Percentiles rank a stretch among this genome's conserved stretches.
Evolutionary conservation across 169 alveolate species (phyloP).

Genomic region (Plasmodium inui): DNA sequence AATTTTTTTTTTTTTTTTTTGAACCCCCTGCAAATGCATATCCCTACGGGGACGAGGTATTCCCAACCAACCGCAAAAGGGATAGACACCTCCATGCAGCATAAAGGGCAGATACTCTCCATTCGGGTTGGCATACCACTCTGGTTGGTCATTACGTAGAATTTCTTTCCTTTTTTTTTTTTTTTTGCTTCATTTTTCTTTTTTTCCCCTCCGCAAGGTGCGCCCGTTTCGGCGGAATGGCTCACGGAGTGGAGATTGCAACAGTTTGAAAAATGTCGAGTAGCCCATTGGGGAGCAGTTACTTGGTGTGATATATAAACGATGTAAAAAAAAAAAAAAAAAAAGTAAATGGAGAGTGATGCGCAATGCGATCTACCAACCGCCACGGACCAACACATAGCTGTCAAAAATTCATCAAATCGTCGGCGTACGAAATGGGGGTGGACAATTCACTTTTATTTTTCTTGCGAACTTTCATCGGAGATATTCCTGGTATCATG

Average conservation of each 20-base stretch:
- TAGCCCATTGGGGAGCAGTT: background rate
- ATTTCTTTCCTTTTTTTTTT: background rate
- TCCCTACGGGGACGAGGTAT: background rate
- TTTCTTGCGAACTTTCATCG: slow-evolving; percentile 31
- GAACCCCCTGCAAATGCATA: background rate
- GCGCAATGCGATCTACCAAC: background rate
- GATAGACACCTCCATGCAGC: background rate
- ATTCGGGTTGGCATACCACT: background rate
- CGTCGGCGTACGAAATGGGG: slow-evolving; percentile 76
- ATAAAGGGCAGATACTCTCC: background rate
- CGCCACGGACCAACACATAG: background rate
- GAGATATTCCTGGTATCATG: slow-evolving; percentile 71
- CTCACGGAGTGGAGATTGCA: background rate
- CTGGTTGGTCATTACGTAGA: background rate
- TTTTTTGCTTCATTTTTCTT: background rate
- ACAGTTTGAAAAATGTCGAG: background rate
- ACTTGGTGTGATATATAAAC: background rate
- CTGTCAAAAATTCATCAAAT: slow-evolving; percentile 61
- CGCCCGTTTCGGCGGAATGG: background rate
- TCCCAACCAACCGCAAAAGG: background rate
- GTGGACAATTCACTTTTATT: slow-evolving; percentile 58
- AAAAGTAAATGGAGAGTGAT: background rate
- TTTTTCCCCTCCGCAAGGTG: background rate
- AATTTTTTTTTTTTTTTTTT: too few relatives aligned
- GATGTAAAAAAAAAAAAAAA: background rate